Evolutionary conservation across 148 eudicot genomes (phyloP).

Genomic region (Vaccinium darrowii): DNA sequence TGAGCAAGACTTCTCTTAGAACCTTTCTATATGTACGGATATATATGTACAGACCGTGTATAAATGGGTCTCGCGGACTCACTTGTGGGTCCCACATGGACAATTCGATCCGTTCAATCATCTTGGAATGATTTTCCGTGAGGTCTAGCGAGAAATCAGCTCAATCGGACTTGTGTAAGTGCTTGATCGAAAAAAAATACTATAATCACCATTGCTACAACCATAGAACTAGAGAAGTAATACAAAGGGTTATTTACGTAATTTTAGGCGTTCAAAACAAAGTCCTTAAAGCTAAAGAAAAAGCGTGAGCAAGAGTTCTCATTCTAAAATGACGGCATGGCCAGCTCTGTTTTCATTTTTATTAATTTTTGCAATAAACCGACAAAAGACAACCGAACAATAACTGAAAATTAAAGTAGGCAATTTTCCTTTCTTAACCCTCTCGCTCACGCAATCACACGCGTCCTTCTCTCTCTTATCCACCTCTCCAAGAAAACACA

Average conservation of each 20-base stretch:
- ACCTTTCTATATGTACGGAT: too few species aligned
- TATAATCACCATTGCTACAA: too few species aligned
- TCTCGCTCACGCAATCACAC: background rate
- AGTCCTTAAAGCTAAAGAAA: background rate
- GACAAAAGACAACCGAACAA: background rate
- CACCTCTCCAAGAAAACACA: background rate
- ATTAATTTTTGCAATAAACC: background rate
- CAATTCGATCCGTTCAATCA: too few species aligned
- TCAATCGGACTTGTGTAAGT: too few species aligned
- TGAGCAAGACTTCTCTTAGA: background rate
- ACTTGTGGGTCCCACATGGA: too few species aligned
- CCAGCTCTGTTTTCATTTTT: background rate
- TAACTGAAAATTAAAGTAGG: background rate
- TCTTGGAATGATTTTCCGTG: too few species aligned
- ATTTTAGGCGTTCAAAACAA: background rate
- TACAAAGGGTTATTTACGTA: background rate
- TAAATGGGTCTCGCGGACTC: too few species aligned
- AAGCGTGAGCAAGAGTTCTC: background rate
- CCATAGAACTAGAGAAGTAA: too few species aligned
- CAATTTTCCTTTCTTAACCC: background rate
- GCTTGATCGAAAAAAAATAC: too few species aligned
- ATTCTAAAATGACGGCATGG: background rate
- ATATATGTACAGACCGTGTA: too few species aligned
- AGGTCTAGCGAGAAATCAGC: too few species aligned
- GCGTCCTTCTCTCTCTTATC: background rate